Conservation (phyloP, 1,284 basidiomycete genomes). For the Exsudoporus floridanus region DNA sequence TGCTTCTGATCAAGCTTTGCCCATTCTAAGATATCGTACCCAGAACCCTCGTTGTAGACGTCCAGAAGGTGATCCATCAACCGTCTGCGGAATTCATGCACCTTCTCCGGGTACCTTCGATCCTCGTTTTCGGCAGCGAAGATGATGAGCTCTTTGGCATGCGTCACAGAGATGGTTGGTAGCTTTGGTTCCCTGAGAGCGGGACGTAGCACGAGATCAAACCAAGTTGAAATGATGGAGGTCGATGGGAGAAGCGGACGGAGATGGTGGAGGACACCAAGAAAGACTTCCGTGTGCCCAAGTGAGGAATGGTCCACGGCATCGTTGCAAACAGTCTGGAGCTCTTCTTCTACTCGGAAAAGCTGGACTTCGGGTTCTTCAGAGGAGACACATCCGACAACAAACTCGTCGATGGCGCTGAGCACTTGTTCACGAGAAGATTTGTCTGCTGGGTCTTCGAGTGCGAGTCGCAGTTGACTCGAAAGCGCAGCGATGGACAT, state of each 20-base stretch:
- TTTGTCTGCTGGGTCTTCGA: slow-evolving; percentile 47
- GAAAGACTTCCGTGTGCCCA: slow-evolving; percentile 62
- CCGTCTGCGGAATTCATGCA: slow-evolving; percentile 61
- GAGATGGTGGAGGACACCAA: slow-evolving; percentile 63
- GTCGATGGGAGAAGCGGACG: slow-evolving; percentile 57
- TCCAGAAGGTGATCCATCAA: slow-evolving; percentile 72
- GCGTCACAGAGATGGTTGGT: slow-evolving; percentile 51
- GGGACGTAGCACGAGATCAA: slow-evolving; percentile 72
- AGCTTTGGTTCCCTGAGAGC: slow-evolving; percentile 71
- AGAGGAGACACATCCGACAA: slow-evolving; percentile 46
- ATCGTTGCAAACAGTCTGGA: slow-evolving; percentile 62
- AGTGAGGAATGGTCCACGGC: slow-evolving; percentile 59
- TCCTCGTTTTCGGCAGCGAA: slow-evolving; percentile 55
- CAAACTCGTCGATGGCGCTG: slow-evolving; percentile 51
- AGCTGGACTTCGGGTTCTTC: slow-evolving; percentile 46
- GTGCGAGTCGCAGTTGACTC: slow-evolving; percentile 53
- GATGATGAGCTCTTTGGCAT: slow-evolving; percentile 72
- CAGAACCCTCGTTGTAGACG: slow-evolving; percentile 69
- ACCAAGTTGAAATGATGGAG: slow-evolving; percentile 73
- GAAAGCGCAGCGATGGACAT: slow-evolving; percentile 45
- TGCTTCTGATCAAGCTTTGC: slow-evolving; percentile 60
- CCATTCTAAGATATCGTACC: slow-evolving; percentile 71
- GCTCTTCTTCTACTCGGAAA: slow-evolving; percentile 59
- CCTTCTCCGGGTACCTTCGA: slow-evolving; percentile 47
- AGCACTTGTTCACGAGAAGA: slow-evolving; percentile 47